Conservation (phyloP, 1,139 yeast genomes). For the Saccharomycopsis hybrid region DNA sequence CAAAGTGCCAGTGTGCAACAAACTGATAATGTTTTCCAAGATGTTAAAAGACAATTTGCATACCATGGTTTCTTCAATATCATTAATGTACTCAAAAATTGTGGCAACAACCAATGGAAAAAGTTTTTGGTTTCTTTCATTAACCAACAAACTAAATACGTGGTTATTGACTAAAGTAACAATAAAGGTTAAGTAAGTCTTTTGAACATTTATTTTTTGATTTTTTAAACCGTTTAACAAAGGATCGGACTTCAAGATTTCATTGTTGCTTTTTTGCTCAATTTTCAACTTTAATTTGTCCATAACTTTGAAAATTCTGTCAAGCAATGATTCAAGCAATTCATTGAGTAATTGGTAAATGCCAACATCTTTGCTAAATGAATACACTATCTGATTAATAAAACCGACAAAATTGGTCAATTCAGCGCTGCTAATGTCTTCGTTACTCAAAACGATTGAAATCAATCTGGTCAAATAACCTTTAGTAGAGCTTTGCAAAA, state of each 20-base stretch:
- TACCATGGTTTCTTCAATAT: conserved; percentile 39
- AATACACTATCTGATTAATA: conserved; percentile 82
- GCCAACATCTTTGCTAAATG: conserved; percentile 57
- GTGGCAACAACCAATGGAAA: conserved; percentile 61
- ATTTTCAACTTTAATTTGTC: conserved; percentile 33
- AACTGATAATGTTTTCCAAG: conserved; percentile 15
- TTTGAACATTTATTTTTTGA: conserved; percentile 58
- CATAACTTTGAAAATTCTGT: conserved; percentile 54
- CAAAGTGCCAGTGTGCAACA: conserved; percentile 14
- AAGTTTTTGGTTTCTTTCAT: conserved; percentile 55
- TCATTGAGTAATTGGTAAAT: conserved; percentile 71
- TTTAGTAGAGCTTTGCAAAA: conserved; percentile 51
- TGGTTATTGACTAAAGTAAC: conserved; percentile 70
- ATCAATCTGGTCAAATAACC: conserved; percentile 66
- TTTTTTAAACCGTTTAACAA: conserved; percentile 31
- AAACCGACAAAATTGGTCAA: conserved; percentile 77
- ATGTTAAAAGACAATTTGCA: conserved; percentile 17
- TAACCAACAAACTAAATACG: conserved; percentile 68
- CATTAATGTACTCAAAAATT: conserved; percentile 60
- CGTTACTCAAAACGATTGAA: conserved; percentile 64
- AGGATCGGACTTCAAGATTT: conserved; percentile 35
- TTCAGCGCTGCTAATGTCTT: conserved; percentile 56
- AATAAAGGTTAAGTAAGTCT: conserved; percentile 62
- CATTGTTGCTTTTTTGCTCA: conserved; percentile 28
- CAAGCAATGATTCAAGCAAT: conserved; percentile 65